Evolutionary conservation across 495 filamentous ascomycete species (phyloP).

Genomic region (Talaromyces ruber): DNA sequence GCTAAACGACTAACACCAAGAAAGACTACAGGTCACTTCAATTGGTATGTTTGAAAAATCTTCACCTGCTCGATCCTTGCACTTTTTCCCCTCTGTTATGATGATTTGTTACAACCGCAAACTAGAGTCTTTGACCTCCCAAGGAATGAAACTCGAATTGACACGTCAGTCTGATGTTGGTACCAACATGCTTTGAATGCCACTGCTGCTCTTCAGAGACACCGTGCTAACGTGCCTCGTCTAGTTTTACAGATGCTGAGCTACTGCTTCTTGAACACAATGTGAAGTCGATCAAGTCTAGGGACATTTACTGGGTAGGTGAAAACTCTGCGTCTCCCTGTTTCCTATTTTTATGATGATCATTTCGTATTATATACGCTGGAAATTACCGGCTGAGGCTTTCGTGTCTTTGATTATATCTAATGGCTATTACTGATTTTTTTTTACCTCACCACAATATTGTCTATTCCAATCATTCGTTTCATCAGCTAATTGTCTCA

Average conservation of each 20-base stretch:
- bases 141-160: constrained; percentile 86
- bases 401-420: constrained; percentile 67
- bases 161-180: constrained; percentile 96
- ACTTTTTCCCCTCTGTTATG: constrained; percentile 26
- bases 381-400: constrained; percentile 99
- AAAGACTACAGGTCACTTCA: neutral
- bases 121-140: constrained; percentile 99
- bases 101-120: constrained; percentile 86
- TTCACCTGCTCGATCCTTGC: neutral
- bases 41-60: constrained; percentile 12
- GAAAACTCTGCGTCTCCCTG: constrained; percentile 2
- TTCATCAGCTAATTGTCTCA: constrained; percentile 3
- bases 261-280: neutral
- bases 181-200: neutral
- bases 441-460: neutral
- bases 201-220: neutral
- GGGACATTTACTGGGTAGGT: constrained; percentile 1
- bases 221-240: neutral
- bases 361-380: constrained; percentile 79
- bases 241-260: neutral
- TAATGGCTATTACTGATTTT: constrained; percentile 78
- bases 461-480: neutral
- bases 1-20: neutral
- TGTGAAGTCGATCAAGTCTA: neutral
- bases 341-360: constrained; percentile 60